Evolutionary conservation across 768 basidiomycete species (phyloP).

Genomic region (Trametes punicea): DNA sequence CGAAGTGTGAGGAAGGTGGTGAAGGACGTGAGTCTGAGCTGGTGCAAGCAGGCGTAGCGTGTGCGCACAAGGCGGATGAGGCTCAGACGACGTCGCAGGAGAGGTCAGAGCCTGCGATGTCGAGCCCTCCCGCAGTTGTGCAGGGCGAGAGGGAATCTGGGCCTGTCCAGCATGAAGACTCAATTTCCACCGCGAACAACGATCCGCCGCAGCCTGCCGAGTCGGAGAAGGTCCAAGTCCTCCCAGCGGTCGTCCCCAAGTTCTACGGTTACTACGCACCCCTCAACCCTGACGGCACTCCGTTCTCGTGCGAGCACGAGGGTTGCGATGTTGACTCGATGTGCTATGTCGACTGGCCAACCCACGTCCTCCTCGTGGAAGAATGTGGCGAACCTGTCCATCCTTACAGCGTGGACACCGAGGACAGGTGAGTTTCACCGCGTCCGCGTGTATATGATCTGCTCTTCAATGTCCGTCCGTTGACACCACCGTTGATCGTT

Average conservation of each 20-base stretch:
- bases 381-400: slow-evolving; percentile 39
- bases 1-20: too few relatives aligned
- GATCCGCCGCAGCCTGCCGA: background rate
- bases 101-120: too few relatives aligned
- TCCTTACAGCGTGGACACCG: slow-evolving; percentile 12
- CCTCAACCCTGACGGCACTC: background rate
- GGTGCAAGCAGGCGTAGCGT: too few relatives aligned
- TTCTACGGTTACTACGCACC: slow-evolving; percentile 30
- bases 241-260: slow-evolving; percentile 8
- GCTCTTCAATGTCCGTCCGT: background rate
- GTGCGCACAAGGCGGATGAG: too few relatives aligned
- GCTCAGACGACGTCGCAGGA: too few relatives aligned
- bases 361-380: slow-evolving; percentile 44
- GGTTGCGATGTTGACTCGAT: background rate
- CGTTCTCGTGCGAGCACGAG: background rate
- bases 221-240: background rate
- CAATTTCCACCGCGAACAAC: background rate
- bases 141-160: background rate
- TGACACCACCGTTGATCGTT: background rate
- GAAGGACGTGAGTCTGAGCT: too few relatives aligned
- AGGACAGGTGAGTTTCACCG: slow-evolving; percentile 18
- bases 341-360: slow-evolving; percentile 12
- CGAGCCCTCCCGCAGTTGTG: background rate
- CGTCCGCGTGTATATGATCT: too few relatives aligned
- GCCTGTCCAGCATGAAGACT: background rate